Conservation (phyloP, 208 protist species). For the Leishmania mexicana region DNA sequence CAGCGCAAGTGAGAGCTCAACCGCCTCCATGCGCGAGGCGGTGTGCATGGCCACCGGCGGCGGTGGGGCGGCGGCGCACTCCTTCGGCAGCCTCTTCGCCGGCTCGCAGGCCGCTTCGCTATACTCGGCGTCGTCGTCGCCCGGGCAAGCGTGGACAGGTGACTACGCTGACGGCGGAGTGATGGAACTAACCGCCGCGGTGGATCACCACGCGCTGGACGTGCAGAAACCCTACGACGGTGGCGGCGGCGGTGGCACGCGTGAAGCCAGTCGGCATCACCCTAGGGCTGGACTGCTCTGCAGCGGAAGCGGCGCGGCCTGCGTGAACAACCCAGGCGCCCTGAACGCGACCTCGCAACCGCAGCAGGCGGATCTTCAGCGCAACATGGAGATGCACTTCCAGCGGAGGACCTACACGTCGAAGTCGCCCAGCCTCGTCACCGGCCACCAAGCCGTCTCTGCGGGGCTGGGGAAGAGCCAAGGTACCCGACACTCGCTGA, state of each 20-base stretch:
- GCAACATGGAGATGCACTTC: too few species aligned
- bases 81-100: conserved; percentile 13
- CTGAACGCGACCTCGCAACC: not conserved
- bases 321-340: not conserved
- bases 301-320: not conserved
- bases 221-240: not conserved
- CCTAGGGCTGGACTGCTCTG: not conserved
- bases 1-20: not conserved
- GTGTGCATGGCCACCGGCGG: not conserved
- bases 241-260: not conserved
- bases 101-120: not conserved
- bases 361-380: not conserved
- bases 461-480: not conserved
- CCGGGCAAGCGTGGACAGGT: not conserved
- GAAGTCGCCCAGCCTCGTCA: not conserved
- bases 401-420: not conserved
- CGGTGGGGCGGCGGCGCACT: not conserved
- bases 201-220: not conserved
- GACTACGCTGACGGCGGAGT: not conserved
- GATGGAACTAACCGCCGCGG: not conserved
- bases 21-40: conserved; percentile 5
- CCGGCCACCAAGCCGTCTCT: not conserved
- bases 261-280: not conserved
- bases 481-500: not conserved
- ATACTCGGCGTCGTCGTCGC: not conserved